Evolutionary conservation across 805 yeast genomes (phyloP).

Genomic region (Kodamaea hsintzibuensis): DNA sequence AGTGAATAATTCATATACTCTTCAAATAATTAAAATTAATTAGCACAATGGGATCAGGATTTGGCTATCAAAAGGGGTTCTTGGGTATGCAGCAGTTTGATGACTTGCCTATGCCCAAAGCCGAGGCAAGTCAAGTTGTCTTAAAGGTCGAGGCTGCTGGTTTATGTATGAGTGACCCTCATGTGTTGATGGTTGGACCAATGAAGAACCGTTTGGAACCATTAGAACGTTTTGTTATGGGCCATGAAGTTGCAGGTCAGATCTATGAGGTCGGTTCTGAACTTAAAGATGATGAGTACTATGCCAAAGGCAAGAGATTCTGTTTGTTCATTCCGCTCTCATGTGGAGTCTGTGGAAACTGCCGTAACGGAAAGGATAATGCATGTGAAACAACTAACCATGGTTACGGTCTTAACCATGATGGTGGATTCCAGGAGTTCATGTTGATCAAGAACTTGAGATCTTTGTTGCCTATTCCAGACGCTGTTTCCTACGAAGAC

Average conservation of each 20-base stretch:
- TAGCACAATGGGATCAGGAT: slow-evolving; percentile 18
- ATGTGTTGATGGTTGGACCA: slow-evolving; percentile 26
- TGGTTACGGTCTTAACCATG: slow-evolving; percentile 38
- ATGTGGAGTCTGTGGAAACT: slow-evolving; percentile 37
- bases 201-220: slow-evolving; percentile 12
- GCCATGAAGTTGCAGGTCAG: slow-evolving; percentile 46
- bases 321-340: slow-evolving; percentile 28
- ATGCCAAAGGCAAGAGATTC: slow-evolving; percentile 30
- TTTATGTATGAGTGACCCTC: slow-evolving; percentile 45
- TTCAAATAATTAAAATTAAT: neutral
- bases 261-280: slow-evolving; percentile 32
- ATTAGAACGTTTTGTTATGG: slow-evolving; percentile 41
- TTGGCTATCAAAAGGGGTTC: slow-evolving; percentile 33
- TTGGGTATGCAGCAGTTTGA: slow-evolving; percentile 26
- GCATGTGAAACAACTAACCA: slow-evolving; percentile 21
- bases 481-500: slow-evolving; percentile 35
- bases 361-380: slow-evolving; percentile 38
- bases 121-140: slow-evolving; percentile 30
- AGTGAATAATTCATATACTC: neutral
- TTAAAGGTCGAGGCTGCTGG: slow-evolving; percentile 46
- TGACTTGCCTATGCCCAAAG: slow-evolving; percentile 31
- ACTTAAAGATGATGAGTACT: slow-evolving; percentile 23
- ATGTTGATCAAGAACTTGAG: slow-evolving; percentile 36
- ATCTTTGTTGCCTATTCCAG: slow-evolving; percentile 40
- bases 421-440: slow-evolving; percentile 46